A percentile compares a stretch with the other conserved stretches of the same genome.
Conservation (phyloP, 257 asterid species). For the Fraxinus quadrangulata region DNA sequence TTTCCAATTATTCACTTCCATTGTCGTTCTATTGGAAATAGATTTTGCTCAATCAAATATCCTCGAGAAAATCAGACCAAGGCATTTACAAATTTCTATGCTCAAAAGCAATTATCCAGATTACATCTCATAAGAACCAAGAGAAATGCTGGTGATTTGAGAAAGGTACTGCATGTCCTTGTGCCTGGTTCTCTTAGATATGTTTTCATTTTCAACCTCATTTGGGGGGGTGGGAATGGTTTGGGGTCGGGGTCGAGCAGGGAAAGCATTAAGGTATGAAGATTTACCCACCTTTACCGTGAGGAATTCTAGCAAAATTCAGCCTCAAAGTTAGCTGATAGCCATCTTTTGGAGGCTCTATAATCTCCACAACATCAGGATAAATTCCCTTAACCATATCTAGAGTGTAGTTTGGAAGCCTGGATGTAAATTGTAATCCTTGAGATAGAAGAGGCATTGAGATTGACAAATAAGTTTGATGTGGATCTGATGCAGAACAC, state of each 20-base stretch:
- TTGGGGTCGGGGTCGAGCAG: neutral
- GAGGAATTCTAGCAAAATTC: slow-evolving; percentile 50
- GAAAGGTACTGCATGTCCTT: neutral
- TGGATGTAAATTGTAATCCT: slow-evolving; percentile 46
- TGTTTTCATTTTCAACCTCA: neutral
- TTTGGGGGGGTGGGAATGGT: neutral
- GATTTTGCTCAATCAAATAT: too few relatives aligned
- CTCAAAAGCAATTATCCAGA: neutral
- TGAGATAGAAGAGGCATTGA: slow-evolving; percentile 79
- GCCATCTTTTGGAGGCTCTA: slow-evolving; percentile 69
- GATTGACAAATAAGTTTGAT: slow-evolving; percentile 59
- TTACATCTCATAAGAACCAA: neutral
- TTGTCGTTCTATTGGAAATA: too few relatives aligned
- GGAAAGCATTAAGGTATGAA: neutral
- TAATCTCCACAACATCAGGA: slow-evolving; percentile 58
- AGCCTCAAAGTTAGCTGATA: slow-evolving; percentile 73
- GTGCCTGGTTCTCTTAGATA: neutral
- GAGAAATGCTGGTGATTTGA: neutral
- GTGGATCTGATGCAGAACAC: slow-evolving; percentile 67
- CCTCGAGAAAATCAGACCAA: too few relatives aligned
- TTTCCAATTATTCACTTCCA: too few relatives aligned
- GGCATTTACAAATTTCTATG: too few relatives aligned
- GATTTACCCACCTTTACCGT: slow-evolving; percentile 53
- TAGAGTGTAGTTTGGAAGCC: slow-evolving; percentile 55
- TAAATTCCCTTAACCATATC: slow-evolving; percentile 62